Evolutionary conservation across 805 yeast genomes (phyloP).

Genomic region (Monosporozyma aerobia): DNA sequence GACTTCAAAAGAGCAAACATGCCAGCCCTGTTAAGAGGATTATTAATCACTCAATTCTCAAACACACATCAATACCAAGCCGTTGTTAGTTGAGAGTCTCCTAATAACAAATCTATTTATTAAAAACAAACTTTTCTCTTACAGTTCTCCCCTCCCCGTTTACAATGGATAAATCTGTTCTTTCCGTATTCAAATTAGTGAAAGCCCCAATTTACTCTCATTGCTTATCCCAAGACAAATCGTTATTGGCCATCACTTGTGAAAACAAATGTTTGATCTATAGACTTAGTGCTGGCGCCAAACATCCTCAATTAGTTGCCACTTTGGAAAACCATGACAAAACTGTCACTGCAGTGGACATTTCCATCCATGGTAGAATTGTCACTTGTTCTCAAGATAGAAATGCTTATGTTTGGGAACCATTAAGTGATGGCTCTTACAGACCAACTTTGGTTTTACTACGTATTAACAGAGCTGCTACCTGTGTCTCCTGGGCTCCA

Average conservation of each 20-base stretch:
- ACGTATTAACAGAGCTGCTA: constrained; percentile 92
- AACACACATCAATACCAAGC: not conserved
- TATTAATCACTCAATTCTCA: not conserved
- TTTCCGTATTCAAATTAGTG: constrained; percentile 52
- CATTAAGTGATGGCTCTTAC: constrained; percentile 47
- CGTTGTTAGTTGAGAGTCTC: constrained; percentile 28
- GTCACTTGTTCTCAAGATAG: constrained; percentile 97
- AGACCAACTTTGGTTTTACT: constrained; percentile 88
- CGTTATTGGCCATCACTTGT: constrained; percentile 71
- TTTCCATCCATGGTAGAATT: constrained; percentile 78
- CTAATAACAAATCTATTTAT: constrained; percentile 14
- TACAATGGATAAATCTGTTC: constrained; percentile 17
- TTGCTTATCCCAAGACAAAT: constrained; percentile 63
- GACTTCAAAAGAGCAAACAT: not conserved
- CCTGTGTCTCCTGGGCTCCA: constrained; percentile 91
- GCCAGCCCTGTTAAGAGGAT: not conserved
- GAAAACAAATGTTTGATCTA: constrained; percentile 70
- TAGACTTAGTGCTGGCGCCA: constrained; percentile 38
- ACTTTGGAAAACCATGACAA: constrained; percentile 80
- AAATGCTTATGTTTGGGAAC: constrained; percentile 95
- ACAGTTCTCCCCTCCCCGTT: not conserved
- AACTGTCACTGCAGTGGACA: constrained; percentile 88
- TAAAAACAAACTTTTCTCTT: not conserved
- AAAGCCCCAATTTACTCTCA: constrained; percentile 87
- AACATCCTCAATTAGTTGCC: constrained; percentile 54